Evolutionary conservation across 768 basidiomycete genomes (phyloP), one percentile per base, ranked within the genome.

Genomic region (Mycena rosella): DNA sequence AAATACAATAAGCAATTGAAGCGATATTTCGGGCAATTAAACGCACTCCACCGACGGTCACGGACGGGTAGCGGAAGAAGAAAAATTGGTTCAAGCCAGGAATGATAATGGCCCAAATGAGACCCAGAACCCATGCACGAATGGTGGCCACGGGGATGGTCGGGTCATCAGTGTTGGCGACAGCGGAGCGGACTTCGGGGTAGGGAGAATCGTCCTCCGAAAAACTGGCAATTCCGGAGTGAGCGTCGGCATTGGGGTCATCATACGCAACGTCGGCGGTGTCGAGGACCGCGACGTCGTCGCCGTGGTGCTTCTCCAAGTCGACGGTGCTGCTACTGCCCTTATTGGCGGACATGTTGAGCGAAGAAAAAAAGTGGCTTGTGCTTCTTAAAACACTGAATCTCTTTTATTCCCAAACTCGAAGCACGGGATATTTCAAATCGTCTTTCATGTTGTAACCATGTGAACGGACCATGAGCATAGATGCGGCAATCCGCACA

Each of bases 11-110:
- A 44, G 38, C 42, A 45, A 48, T 60, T 38, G 56, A 75, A 60
- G 17, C 6, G 57, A 54, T 15, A n/a, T 4, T 40, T 3, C 3
- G 34, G 18, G 4, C 22, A n/a, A 54, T 26, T n/a, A 29, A 10
- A 66, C 78, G 32, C 70, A 81, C 74, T 10, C 74, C 76, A 5
- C 75, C 77, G 60, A 89, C 79, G n/a, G 77, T 79, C 14, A 89
- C 84, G 45, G 79, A 78, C 9, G 88, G 88, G 69, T 81, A 87
- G 17, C 87, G 84, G 73, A 88, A 88, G 78, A 82, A 85, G 74
- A 88, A 85, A 75, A 88, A 86, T 63, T 87, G 88, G 71, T 90
- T 87, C 49, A 85, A 71, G 38, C 82, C 84, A 7, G 83, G 74
- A 52, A 83, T 77, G 70, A 88, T 30, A 34, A 88, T 79, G 4